These are phyloP conservation scores for Tagetes patula DNA, from an alignment of 129 eudicot genomes.

Conservation along the genomic window DNA sequence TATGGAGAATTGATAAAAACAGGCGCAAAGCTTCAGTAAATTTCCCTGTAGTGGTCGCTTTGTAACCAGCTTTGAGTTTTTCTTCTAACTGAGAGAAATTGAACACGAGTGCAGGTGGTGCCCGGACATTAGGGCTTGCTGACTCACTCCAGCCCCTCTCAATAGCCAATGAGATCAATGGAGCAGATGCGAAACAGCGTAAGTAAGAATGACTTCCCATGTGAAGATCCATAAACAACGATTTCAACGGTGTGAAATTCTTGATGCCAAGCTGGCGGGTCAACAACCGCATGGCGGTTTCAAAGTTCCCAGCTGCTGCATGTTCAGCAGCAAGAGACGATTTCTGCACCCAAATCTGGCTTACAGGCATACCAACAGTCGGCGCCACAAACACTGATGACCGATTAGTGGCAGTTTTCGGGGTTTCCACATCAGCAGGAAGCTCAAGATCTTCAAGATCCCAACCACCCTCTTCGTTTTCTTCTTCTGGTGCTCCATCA, in stretches of 20 bases:
- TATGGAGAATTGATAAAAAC: conserved; percentile 55
- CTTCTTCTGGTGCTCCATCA: conserved; percentile 47
- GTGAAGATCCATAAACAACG: conserved; percentile 55
- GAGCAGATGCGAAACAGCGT: conserved; percentile 61
- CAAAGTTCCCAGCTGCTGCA: conserved; percentile 79
- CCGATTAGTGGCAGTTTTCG: conserved; percentile 38
- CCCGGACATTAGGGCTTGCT: conserved; percentile 67
- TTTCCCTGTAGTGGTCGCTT: conserved; percentile 70
- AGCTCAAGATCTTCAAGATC: conserved; percentile 77
- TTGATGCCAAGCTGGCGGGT: conserved; percentile 66
- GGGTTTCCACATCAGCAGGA: conserved; percentile 69
- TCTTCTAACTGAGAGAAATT: conserved; percentile 65
- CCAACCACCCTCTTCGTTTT: conserved; percentile 68
- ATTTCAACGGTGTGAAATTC: conserved; percentile 58
- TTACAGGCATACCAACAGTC: conserved; percentile 68
- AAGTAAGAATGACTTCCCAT: conserved; percentile 63
- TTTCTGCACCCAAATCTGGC: conserved; percentile 76
- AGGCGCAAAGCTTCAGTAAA: conserved; percentile 58
- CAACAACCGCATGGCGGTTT: conserved; percentile 70
- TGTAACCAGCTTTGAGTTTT: conserved; percentile 64
- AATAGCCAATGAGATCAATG: conserved; percentile 55
- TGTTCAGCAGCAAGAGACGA: conserved; percentile 77
- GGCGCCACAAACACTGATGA: conserved; percentile 59
- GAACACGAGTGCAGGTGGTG: conserved; percentile 68
- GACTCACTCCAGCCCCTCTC: conserved; percentile 75